These are phyloP conservation scores for Mortierella sp. DNA, from an alignment of 371 early-diverging fungal species.

Conservation along the genomic window DNA sequence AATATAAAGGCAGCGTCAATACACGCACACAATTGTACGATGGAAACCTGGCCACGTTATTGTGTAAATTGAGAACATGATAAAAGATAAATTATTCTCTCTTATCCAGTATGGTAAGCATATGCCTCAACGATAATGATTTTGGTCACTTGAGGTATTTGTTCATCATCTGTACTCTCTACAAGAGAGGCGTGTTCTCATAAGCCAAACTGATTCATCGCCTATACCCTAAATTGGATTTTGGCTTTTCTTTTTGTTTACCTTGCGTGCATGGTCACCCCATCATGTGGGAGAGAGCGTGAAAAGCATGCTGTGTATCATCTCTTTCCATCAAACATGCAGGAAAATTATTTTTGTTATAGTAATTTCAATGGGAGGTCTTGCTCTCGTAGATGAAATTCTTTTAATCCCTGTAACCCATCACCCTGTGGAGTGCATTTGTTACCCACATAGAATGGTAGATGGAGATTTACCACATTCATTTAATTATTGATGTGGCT, in stretches of 20 bases:
- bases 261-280: slow-evolving; percentile 12
- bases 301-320: not conserved
- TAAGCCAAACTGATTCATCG: not conserved
- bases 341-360: slow-evolving; percentile 2
- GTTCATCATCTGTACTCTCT: no score
- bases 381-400: not conserved
- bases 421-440: not conserved
- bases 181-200: no score
- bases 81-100: no score
- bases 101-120: no score
- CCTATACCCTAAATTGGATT: not conserved
- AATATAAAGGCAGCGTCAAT: no score
- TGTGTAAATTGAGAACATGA: no score
- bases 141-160: no score
- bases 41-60: no score
- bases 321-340: not conserved
- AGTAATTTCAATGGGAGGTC: not conserved
- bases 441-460: not conserved
- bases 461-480: slow-evolving; percentile 2
- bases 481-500: no score
- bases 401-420: not conserved
- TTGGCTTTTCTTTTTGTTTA: not conserved
- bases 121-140: no score
- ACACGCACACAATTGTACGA: no score
- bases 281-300: slow-evolving; percentile 34